phyloP scores from a whole-genome alignment of 495 filamentous ascomycete species.

The Chaetomium tenue region DNA sequence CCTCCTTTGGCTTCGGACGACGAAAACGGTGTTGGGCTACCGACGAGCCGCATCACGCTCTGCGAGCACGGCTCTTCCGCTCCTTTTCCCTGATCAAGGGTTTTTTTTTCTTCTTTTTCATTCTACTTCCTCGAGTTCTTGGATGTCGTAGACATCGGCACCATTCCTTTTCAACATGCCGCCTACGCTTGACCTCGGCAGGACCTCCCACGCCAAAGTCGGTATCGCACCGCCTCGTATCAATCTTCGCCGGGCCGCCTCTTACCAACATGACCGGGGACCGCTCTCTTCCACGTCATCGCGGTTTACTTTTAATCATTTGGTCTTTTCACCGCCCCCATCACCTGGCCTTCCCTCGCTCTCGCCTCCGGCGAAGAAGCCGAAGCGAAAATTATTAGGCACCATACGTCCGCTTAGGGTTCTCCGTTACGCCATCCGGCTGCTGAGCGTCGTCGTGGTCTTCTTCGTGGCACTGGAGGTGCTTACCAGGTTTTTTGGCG shows the following conservation, averaged over 20 bases:
- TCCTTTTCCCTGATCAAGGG: neutral
- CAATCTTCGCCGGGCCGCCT: slow-evolving; percentile 50
- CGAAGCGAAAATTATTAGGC: slow-evolving; percentile 34
- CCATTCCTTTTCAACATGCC: slow-evolving; percentile 39
- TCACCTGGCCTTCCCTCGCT: slow-evolving; percentile 64
- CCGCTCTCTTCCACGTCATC: slow-evolving; percentile 55
- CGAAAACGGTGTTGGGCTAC: neutral
- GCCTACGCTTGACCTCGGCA: slow-evolving; percentile 50
- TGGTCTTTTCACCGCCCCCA: slow-evolving; percentile 61
- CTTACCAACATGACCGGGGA: slow-evolving; percentile 49
- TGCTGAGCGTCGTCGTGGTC: slow-evolving; percentile 40
- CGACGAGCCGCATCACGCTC: neutral
- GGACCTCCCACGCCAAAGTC: slow-evolving; percentile 50
- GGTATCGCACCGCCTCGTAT: slow-evolving; percentile 51
- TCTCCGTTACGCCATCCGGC: slow-evolving; percentile 47
- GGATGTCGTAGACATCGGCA: neutral
- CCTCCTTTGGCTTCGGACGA: slow-evolving; percentile 2
- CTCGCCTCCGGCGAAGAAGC: slow-evolving; percentile 59
- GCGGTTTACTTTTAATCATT: slow-evolving; percentile 59
- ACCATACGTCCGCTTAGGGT: slow-evolving; percentile 47
- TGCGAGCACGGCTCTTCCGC: slow-evolving; percentile 3
- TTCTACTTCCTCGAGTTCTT: neutral
- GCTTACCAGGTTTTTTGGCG: slow-evolving; percentile 28
- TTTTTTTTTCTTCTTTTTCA: neutral
- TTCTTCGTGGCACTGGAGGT: slow-evolving; percentile 35